Evolutionary conservation across 1,139 yeast species (phyloP).

Genomic region (Suhomyces bokatorum): DNA sequence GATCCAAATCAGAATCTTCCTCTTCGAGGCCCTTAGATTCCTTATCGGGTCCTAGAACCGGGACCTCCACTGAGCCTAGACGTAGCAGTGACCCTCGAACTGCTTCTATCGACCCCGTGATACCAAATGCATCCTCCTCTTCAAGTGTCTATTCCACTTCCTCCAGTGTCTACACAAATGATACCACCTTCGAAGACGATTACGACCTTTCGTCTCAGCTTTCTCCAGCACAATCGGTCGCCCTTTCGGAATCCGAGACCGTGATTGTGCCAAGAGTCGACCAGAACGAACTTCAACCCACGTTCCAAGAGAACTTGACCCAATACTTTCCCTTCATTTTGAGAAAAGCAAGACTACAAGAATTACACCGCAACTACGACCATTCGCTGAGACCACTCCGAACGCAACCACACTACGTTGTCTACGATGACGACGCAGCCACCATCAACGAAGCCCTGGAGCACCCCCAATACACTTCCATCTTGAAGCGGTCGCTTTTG

Average conservation of each 20-base stretch:
- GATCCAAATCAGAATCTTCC: not conserved
- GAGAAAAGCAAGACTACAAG: conserved; percentile 26
- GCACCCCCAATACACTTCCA: conserved; percentile 4
- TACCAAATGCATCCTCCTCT: not conserved
- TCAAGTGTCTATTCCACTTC: not conserved
- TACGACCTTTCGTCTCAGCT: conserved; percentile 4
- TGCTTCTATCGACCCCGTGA: not conserved
- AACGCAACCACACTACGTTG: not conserved
- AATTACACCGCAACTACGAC: not conserved
- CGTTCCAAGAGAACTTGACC: conserved; percentile 40
- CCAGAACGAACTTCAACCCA: conserved; percentile 36
- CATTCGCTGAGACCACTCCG: too few species aligned
- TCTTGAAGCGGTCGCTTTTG: conserved; percentile 17
- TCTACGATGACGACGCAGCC: conserved; percentile 19
- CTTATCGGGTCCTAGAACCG: not conserved
- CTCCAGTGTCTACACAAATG: not conserved
- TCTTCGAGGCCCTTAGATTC: not conserved
- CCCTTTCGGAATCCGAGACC: conserved; percentile 23
- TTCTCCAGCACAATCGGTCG: conserved; percentile 13
- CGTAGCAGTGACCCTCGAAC: not conserved
- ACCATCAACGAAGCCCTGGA: conserved; percentile 23
- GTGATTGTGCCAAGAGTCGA: conserved; percentile 17
- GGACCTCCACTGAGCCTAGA: too few species aligned
- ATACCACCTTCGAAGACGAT: not conserved
- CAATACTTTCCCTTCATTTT: conserved; percentile 40